Percentiles rank a stretch among this genome's conserved stretches.
phyloP scores from a whole-genome alignment of 1,284 basidiomycete genomes.

The Omphalotus olearius region DNA sequence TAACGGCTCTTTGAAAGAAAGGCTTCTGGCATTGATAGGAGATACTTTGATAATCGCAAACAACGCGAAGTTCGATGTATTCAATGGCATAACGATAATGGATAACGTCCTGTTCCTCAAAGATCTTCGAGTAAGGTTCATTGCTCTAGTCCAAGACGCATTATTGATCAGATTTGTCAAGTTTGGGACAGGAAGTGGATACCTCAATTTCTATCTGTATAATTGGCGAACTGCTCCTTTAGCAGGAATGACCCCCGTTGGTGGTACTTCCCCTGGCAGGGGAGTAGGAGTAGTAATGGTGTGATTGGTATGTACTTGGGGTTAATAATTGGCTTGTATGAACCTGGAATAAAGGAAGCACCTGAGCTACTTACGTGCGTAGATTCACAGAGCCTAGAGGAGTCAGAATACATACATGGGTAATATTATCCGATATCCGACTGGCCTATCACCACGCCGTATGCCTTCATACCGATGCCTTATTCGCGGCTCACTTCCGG shows the following conservation, averaged over 20 bases:
- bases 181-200: constrained; percentile 90
- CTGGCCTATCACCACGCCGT: too few species aligned
- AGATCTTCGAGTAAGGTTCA: constrained; percentile 70
- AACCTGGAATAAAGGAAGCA: too few species aligned
- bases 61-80: constrained; percentile 88
- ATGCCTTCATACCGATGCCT: too few species aligned
- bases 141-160: constrained; percentile 9
- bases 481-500: too few species aligned
- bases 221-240: constrained; percentile 86
- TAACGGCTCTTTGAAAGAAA: constrained; percentile 59
- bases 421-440: too few species aligned
- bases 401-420: too few species aligned
- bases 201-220: constrained; percentile 89
- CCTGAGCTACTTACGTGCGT: too few species aligned
- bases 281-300: constrained; percentile 80
- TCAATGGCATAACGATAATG: constrained; percentile 94
- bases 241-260: constrained; percentile 58
- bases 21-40: constrained; percentile 70
- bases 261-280: constrained; percentile 52
- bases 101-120: constrained; percentile 85
- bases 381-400: too few species aligned
- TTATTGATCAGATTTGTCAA: constrained; percentile 28
- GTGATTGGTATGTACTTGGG: neutral
- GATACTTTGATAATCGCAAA: constrained; percentile 82
- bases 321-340: neutral